These are phyloP conservation scores for Ophiocordyceps camponoti-saundersi DNA, from an alignment of 2,329 filamentous ascomycete species.

Conservation along the genomic window DNA sequence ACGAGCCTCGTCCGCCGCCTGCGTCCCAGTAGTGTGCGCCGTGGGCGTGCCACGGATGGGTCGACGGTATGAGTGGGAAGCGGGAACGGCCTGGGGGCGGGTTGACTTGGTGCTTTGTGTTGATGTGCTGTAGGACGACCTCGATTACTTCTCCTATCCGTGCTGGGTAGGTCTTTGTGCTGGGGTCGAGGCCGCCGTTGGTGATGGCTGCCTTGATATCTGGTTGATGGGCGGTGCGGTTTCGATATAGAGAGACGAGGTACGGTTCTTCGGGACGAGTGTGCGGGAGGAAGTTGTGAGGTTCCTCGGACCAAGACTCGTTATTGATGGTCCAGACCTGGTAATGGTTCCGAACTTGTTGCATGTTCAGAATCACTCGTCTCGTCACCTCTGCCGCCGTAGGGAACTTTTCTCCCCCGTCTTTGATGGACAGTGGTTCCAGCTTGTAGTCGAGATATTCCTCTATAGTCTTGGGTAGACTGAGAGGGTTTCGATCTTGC, in stretches of 20 bases:
- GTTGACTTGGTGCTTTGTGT: not conserved
- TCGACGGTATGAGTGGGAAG: not conserved
- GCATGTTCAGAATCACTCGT: conserved; percentile 21
- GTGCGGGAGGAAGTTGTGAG: not conserved
- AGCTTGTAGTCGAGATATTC: conserved; percentile 30
- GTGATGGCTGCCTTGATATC: not conserved
- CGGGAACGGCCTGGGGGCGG: no score
- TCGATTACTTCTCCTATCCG: not conserved
- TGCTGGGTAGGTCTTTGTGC: not conserved
- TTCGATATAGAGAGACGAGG: not conserved
- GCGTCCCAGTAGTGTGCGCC: conserved; percentile 5
- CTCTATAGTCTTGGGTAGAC: conserved; percentile 15
- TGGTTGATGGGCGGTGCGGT: not conserved
- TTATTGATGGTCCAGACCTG: conserved; percentile 4
- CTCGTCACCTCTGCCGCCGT: conserved; percentile 23
- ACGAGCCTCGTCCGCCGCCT: conserved; percentile 4
- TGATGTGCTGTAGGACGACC: not conserved
- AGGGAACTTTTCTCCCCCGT: conserved; percentile 13
- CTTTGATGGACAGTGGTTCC: conserved; percentile 10
- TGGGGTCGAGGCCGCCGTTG: not conserved
- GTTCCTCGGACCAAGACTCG: conserved; percentile 3
- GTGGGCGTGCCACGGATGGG: conserved; percentile 6
- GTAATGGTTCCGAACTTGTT: conserved; percentile 2
- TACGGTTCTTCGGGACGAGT: not conserved
- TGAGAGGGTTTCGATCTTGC: conserved; percentile 6